Percentiles rank a stretch among this genome's conserved stretches.
phyloP scores from a whole-genome alignment of 108 stramenopile species.

The Chaetoceros tenuissimus region DNA sequence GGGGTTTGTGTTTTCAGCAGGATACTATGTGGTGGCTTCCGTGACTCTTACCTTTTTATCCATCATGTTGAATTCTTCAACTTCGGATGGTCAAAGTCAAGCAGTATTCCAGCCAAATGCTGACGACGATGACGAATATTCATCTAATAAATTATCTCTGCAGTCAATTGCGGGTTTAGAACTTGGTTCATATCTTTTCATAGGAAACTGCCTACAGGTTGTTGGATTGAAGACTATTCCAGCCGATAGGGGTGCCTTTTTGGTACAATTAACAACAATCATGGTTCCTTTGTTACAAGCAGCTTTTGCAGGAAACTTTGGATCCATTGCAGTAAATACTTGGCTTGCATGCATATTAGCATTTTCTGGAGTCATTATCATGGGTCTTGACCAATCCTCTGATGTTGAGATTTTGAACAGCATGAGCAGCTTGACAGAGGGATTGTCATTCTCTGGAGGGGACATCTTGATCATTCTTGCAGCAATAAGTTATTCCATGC shows the following conservation, averaged over 20 bases:
- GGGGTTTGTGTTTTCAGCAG: constrained; percentile 63
- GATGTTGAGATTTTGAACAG: neutral
- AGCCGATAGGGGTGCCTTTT: constrained; percentile 72
- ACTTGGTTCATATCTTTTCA: constrained; percentile 69
- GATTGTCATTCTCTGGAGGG: constrained; percentile 35
- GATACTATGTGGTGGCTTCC: constrained; percentile 70
- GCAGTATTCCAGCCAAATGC: neutral
- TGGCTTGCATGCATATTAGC: constrained; percentile 71
- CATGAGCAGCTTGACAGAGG: neutral
- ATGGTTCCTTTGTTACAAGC: constrained; percentile 62
- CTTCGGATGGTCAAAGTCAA: neutral
- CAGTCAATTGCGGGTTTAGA: constrained; percentile 48
- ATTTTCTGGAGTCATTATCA: constrained; percentile 62
- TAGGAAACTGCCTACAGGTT: constrained; percentile 73
- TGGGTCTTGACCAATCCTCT: constrained; percentile 24
- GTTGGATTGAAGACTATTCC: constrained; percentile 66
- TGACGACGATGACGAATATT: neutral
- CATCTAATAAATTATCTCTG: neutral
- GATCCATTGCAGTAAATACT: constrained; percentile 26
- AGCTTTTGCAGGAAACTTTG: constrained; percentile 18
- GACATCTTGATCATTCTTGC: constrained; percentile 62
- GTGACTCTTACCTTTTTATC: constrained; percentile 7
- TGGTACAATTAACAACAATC: constrained; percentile 77
- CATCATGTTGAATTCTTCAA: neutral
- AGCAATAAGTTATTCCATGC: constrained; percentile 67